A percentile compares a stretch with the other conserved stretches of the same genome.
These are phyloP conservation scores for Penicillium sp. DNA, from an alignment of 2,329 filamentous ascomycete species.

Conservation along the genomic window DNA sequence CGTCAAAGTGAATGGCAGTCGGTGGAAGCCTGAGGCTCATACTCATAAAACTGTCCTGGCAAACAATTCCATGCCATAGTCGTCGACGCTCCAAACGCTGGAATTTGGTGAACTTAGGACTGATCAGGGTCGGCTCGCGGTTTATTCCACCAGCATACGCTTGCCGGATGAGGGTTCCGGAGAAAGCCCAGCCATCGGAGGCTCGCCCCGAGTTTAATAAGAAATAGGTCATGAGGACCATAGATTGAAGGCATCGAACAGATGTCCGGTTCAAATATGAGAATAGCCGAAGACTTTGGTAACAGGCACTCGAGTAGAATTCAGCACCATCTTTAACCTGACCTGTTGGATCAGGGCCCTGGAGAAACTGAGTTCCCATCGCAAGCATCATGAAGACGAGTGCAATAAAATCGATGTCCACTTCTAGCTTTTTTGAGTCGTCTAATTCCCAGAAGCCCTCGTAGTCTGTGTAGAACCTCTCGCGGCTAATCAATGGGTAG, in stretches of 20 bases:
- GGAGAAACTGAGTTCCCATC: constrained; percentile 15
- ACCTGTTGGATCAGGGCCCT: not conserved
- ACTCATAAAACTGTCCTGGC: constrained; percentile 16
- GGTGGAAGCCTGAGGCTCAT: constrained; percentile 14
- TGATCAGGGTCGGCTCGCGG: constrained; percentile 13
- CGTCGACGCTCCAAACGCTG: constrained; percentile 9
- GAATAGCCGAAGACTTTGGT: constrained; percentile 14
- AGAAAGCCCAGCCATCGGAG: constrained; percentile 15
- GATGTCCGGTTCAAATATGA: constrained; percentile 15
- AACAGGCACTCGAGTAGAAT: constrained; percentile 15
- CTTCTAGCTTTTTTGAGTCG: not conserved
- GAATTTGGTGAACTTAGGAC: constrained; percentile 8
- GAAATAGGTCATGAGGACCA: constrained; percentile 15
- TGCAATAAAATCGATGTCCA: constrained; percentile 13
- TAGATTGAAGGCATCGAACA: constrained; percentile 12
- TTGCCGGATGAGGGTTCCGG: constrained; percentile 13
- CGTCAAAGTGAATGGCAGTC: constrained; percentile 8
- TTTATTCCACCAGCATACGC: constrained; percentile 13
- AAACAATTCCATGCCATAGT: constrained; percentile 13
- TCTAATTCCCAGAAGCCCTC: constrained; percentile 14
- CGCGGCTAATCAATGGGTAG: constrained; percentile 11
- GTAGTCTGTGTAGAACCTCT: constrained; percentile 13
- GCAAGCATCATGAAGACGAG: constrained; percentile 16
- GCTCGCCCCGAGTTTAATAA: constrained; percentile 13
- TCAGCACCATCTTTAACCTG: constrained; percentile 7